Evolutionary conservation across 108 stramenopile genomes (phyloP).

Genomic region (Cyclotella atomus): DNA sequence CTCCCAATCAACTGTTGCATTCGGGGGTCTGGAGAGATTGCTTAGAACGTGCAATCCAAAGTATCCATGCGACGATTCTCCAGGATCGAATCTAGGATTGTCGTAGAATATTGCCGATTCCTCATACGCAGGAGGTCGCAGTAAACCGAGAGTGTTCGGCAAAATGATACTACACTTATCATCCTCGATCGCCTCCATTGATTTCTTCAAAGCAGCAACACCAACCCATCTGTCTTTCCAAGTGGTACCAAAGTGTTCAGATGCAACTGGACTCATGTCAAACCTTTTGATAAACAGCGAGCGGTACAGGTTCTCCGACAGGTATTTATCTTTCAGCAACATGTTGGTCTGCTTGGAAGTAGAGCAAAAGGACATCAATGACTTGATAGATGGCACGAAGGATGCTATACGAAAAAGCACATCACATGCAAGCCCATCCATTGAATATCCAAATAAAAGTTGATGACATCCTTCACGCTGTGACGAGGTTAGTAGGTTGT

Average conservation of each 20-base stretch:
- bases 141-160: background rate
- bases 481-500: background rate
- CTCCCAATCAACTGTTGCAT: background rate
- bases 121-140: background rate
- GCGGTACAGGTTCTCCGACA: background rate
- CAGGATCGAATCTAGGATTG: background rate
- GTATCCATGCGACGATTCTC: background rate
- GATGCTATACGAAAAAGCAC: background rate
- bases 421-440: background rate
- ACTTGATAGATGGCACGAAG: background rate
- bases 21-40: background rate
- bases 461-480: too few species aligned
- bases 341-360: background rate
- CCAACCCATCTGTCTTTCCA: background rate
- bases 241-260: background rate
- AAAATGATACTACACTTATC: background rate
- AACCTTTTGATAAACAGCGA: background rate
- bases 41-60: background rate
- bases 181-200: background rate
- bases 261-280: background rate
- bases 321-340: background rate
- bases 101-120: slow-evolving; percentile 1
- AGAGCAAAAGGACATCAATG: background rate
- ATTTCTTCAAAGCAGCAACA: background rate
- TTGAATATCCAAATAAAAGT: background rate